phyloP scores from a whole-genome alignment of 2,329 filamentous ascomycete genomes.

The Colletotrichum filicis region DNA sequence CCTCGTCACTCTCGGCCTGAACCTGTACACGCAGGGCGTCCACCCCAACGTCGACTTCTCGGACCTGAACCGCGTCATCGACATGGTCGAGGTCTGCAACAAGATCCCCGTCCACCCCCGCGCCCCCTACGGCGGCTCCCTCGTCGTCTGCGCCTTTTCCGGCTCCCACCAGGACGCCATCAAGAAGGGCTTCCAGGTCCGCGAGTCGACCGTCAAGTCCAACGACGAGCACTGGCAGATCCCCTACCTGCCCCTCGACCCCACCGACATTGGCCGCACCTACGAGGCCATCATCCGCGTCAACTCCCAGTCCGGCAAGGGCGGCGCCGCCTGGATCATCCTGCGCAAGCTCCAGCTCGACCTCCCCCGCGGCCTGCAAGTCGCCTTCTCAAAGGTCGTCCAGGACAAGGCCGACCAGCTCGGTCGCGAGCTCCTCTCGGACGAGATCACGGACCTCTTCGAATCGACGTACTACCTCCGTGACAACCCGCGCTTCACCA shows the following conservation, averaged over 20 bases:
- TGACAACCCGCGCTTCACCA: constrained; percentile 83
- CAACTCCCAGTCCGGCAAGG: constrained; percentile 96
- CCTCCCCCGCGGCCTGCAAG: constrained; percentile 89
- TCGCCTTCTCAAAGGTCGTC: constrained; percentile 90
- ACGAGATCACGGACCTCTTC: constrained; percentile 89
- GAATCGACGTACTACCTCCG: constrained; percentile 87
- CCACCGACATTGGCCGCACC: constrained; percentile 92
- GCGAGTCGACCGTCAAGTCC: constrained; percentile 68
- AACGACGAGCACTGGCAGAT: constrained; percentile 77
- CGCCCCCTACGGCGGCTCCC: constrained; percentile 88
- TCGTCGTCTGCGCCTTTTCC: constrained; percentile 93
- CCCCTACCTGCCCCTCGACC: constrained; percentile 93
- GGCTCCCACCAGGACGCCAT: constrained; percentile 96
- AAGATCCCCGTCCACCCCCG: constrained; percentile 94
- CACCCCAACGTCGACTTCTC: constrained; percentile 90
- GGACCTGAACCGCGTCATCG: constrained; percentile 85
- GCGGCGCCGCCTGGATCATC: constrained; percentile 94
- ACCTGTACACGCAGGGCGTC: constrained; percentile 94
- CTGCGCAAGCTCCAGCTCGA: constrained; percentile 90
- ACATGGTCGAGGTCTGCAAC: constrained; percentile 90
- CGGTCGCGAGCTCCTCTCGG: constrained; percentile 84
- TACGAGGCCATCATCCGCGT: constrained; percentile 98
- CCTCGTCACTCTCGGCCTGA: constrained; percentile 89
- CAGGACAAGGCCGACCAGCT: constrained; percentile 83
- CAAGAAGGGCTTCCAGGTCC: constrained; percentile 86